Conservation (phyloP, 345 rosid genomes). For the Crucihimalaya himalaica region DNA sequence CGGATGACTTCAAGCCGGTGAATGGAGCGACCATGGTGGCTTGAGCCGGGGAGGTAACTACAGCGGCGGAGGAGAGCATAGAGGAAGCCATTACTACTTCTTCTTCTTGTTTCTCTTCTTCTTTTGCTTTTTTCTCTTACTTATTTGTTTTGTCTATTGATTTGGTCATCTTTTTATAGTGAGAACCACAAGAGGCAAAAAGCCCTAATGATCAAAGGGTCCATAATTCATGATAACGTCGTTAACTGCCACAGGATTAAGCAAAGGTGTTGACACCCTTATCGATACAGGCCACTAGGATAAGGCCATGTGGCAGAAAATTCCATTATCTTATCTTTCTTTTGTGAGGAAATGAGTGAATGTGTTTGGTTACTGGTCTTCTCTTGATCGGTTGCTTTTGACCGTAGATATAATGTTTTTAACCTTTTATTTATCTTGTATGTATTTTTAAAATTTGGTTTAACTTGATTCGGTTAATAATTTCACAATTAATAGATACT, state of each 20-base stretch:
- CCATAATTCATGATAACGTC: slow-evolving; percentile 37
- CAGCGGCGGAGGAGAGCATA: slow-evolving; percentile 55
- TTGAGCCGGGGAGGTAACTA: slow-evolving; percentile 45
- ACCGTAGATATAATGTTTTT: neutral
- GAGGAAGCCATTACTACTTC: slow-evolving; percentile 55
- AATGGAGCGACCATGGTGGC: slow-evolving; percentile 57
- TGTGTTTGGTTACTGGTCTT: slow-evolving; percentile 30
- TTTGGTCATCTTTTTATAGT: slow-evolving; percentile 17
- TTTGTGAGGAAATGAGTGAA: slow-evolving; percentile 19
- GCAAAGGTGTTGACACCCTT: slow-evolving; percentile 34
- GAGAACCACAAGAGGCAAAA: neutral
- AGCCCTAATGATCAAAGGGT: slow-evolving; percentile 7
- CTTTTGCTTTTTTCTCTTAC: slow-evolving; percentile 1
- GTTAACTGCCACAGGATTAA: slow-evolving; percentile 31
- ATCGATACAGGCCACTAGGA: too few species aligned
- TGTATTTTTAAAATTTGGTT: too few species aligned
- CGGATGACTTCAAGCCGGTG: slow-evolving; percentile 47
- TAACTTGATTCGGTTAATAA: too few species aligned
- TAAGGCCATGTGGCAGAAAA: too few species aligned
- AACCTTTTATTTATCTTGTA: neutral
- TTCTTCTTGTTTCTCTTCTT: neutral
- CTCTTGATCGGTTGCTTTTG: slow-evolving; percentile 30
- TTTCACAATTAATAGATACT: neutral
- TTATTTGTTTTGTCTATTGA: neutral
- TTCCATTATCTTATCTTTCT: slow-evolving; percentile 39